Percentiles rank a stretch among this genome's conserved stretches.
These are phyloP conservation scores for Tricholoma sp. DNA, from an alignment of 768 basidiomycete genomes.

Conservation along the genomic window DNA sequence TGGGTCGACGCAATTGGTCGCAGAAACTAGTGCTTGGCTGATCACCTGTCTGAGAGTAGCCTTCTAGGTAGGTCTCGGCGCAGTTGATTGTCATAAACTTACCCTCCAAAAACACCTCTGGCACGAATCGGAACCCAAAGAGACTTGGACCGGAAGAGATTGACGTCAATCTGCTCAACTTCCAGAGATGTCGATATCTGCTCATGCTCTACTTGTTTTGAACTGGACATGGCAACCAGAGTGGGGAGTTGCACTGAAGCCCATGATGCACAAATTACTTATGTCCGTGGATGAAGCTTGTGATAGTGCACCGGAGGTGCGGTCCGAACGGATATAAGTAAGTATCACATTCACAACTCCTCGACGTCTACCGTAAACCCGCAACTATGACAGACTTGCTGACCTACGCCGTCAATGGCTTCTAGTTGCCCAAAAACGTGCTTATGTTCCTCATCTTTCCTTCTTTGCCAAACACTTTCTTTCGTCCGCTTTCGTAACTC, in stretches of 20 bases:
- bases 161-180: constrained; percentile 71
- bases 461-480: constrained; percentile 16
- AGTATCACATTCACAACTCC: constrained; percentile 46
- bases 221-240: constrained; percentile 20
- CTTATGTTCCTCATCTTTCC: constrained; percentile 53
- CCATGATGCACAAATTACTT: background rate
- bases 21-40: constrained; percentile 78
- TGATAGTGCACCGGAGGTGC: no score
- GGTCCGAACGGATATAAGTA: no score
- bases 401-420: constrained; percentile 45
- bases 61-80: background rate
- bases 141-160: constrained; percentile 73
- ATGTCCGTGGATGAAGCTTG: no score
- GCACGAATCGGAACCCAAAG: constrained; percentile 56
- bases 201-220: constrained; percentile 54
- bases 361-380: constrained; percentile 91
- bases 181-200: constrained; percentile 72
- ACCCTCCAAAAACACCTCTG: constrained; percentile 81
- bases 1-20: constrained; percentile 67
- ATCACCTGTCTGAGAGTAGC: constrained; percentile 60
- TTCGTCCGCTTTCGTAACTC: constrained; percentile 34
- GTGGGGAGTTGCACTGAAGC: no score
- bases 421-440: constrained; percentile 72
- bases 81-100: constrained; percentile 10
- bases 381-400: constrained; percentile 82